These are phyloP conservation scores for Ulota crispa DNA, from an alignment of 225 moss, liverwort and hornwort genomes.

Conservation along the genomic window DNA sequence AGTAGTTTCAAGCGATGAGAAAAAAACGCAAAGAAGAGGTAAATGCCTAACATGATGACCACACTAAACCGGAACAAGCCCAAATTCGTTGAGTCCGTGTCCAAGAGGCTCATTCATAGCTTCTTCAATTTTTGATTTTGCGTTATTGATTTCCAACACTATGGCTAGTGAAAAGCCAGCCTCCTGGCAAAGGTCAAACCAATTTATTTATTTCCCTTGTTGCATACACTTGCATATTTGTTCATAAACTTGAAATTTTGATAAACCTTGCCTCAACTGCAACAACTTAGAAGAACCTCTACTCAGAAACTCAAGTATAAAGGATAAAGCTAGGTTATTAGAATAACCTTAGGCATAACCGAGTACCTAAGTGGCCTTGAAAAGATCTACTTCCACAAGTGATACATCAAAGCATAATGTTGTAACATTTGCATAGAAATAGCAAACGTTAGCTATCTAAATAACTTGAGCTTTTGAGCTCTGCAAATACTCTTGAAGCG, in stretches of 20 bases:
- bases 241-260: conserved; percentile 48
- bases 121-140: conserved; percentile 40
- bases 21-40: conserved; percentile 26
- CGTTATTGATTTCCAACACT: conserved; percentile 44
- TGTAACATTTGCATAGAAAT: neutral
- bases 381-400: neutral
- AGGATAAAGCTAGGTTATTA: neutral
- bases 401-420: neutral
- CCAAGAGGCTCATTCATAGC: conserved; percentile 39
- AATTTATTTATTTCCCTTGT: conserved; percentile 52
- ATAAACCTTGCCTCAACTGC: conserved; percentile 40
- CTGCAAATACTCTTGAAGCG: too few relatives aligned
- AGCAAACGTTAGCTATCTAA: neutral
- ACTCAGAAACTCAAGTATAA: neutral
- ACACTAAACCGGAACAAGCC: too few relatives aligned
- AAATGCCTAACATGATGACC: conserved; percentile 65
- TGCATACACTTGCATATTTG: conserved; percentile 54
- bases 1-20: neutral
- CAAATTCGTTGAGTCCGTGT: conserved; percentile 41
- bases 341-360: neutral
- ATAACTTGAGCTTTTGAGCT: neutral
- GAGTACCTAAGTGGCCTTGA: neutral
- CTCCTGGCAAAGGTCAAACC: conserved; percentile 49
- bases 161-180: conserved; percentile 41
- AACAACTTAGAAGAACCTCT: neutral